Base-by-base conservation (phyloP, 2,329 filamentous ascomycete genomes). In the Claviceps pusilla region DNA sequence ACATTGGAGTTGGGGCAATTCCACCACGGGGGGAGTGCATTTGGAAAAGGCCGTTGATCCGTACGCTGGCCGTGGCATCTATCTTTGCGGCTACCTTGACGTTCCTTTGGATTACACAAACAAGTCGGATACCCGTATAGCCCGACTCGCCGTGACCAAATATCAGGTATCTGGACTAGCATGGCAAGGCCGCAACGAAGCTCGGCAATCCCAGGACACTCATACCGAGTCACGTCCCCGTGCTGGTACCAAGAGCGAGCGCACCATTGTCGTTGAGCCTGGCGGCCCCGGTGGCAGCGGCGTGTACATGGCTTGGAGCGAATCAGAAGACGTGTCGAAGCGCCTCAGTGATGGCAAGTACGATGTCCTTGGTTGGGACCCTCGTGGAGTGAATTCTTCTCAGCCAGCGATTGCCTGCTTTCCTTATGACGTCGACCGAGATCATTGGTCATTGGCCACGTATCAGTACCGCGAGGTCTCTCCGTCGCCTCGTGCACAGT, bases 341-440 rank as follows among this genome's bases (percentile, higher is more conserved):
- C 69, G 71, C 3, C 61, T 77, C 12, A 74, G 72, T 54, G 68
- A 68, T 37, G 66, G 69, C 28, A 60, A 64, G 28, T 74, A 70
- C 28, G 74, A 77, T 55, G 70, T 77, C 6, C 61, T 79, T 14
- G 73, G 74, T n/a, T 78, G 73, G 70, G 76, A 79, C 52, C 76
- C 76, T n/a, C 70, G 76, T 3, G 76, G 76, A 1, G 73, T 78
- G 53, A 77, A 77, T 58, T 61, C 65, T 1, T 72, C 74, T 1
- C 68, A 68, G 7, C 76, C 76, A 0, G 61, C 69, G 4, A 60
- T 73, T 2, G 62, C 72, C 1, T 78, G 76, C 63, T 77, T 71
- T 51, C 71, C 74, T 4, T 64, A 70, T 53, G 65, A 75, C 47
- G 71, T 69, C 9, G 66, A 73, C 58, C 68, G 74, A 2, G 73